A percentile compares a stretch with the other conserved stretches of the same genome.
Conservation (phyloP, 805 yeast genomes). For the Pichia eremophila region DNA sequence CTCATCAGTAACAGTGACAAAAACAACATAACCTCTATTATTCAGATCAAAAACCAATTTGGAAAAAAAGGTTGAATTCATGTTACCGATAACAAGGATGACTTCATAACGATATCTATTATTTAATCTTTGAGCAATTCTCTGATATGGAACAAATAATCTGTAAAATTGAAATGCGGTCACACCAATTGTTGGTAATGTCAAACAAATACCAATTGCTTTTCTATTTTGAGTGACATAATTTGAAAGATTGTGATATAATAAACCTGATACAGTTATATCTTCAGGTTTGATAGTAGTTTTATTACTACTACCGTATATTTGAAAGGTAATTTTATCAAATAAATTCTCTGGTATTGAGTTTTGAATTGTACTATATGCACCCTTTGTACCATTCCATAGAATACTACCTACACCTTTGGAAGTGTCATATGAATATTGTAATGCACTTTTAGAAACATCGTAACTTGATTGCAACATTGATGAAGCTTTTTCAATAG, state of each 20-base stretch:
- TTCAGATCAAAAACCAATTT: conserved; percentile 67
- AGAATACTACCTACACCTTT: conserved; percentile 2
- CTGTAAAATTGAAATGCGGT: conserved; percentile 4
- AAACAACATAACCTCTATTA: conserved; percentile 72
- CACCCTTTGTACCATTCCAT: not conserved
- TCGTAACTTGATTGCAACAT: conserved; percentile 1
- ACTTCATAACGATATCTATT: conserved; percentile 74
- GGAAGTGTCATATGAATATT: conserved; percentile 3
- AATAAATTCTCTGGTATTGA: not conserved
- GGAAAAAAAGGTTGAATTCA: conserved; percentile 63
- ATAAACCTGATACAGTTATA: not conserved
- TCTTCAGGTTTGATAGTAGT: not conserved
- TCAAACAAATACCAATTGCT: conserved; percentile 6
- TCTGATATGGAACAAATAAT: conserved; percentile 10
- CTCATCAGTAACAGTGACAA: conserved; percentile 60
- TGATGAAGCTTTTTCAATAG: conserved; percentile 1
- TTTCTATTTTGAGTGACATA: not conserved
- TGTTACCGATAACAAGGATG: conserved; percentile 66
- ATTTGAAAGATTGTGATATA: not conserved
- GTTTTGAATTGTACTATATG: not conserved
- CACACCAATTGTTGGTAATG: conserved; percentile 5
- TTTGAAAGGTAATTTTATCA: not conserved
- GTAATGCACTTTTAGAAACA: conserved; percentile 3
- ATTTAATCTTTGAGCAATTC: conserved; percentile 53
- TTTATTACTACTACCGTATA: not conserved